Conservation (phyloP, 1,139 yeast genomes). For the Ogataea hybrid region DNA sequence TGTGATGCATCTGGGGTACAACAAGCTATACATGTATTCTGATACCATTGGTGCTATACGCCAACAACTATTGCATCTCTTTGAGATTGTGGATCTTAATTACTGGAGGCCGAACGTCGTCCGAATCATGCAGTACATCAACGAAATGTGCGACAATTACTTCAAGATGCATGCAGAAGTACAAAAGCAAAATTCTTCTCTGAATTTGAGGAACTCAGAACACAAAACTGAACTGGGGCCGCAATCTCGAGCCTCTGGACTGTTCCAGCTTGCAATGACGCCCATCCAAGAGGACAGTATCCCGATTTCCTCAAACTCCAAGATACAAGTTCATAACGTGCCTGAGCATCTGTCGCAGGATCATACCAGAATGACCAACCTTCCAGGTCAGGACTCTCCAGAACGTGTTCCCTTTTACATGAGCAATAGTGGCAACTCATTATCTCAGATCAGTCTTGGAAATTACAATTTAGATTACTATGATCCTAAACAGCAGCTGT, state of each 20-base stretch:
- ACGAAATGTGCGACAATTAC: constrained; percentile 30
- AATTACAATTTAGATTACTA: constrained; percentile 23
- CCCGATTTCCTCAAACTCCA: constrained; percentile 12
- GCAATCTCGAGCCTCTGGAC: background rate
- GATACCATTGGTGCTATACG: constrained; percentile 25
- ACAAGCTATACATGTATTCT: constrained; percentile 32
- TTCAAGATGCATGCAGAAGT: constrained; percentile 22
- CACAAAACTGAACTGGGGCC: background rate
- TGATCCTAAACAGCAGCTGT: constrained; percentile 21
- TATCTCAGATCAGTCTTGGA: constrained; percentile 22
- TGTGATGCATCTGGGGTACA: constrained; percentile 42
- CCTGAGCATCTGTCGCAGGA: constrained; percentile 15
- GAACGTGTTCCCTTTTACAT: constrained; percentile 9
- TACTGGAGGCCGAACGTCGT: constrained; percentile 29
- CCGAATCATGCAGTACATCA: constrained; percentile 29
- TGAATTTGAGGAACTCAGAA: background rate
- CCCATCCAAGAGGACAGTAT: constrained; percentile 9
- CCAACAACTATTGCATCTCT: constrained; percentile 23
- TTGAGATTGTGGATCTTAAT: constrained; percentile 24
- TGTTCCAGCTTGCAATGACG: constrained; percentile 13
- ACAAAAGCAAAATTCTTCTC: constrained; percentile 3
- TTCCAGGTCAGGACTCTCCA: background rate
- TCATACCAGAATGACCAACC: background rate
- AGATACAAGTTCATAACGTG: constrained; percentile 19
- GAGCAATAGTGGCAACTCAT: constrained; percentile 14